A percentile compares a stretch with the other conserved stretches of the same genome.
phyloP scores from a whole-genome alignment of 2,329 filamentous ascomycete species.

The Capronia epimyces region DNA sequence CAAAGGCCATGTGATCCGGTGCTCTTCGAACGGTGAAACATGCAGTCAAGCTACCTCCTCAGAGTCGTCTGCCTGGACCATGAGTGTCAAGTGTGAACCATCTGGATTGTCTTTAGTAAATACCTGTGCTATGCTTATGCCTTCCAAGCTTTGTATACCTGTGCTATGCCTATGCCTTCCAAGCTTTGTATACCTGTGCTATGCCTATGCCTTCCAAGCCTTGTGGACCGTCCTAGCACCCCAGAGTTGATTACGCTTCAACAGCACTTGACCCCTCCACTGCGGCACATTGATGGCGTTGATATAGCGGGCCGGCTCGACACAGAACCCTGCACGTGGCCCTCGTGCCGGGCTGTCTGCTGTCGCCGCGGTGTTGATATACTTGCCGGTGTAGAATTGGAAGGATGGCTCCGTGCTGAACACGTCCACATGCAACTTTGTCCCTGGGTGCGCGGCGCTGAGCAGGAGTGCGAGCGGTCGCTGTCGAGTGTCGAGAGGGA shows the following conservation, averaged over 20 bases:
- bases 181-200: neutral
- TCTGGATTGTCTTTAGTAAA: too few species aligned
- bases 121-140: neutral
- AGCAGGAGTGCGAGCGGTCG: slow-evolving; percentile 62
- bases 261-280: slow-evolving; percentile 70
- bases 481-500: slow-evolving; percentile 62
- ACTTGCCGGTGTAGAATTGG: slow-evolving; percentile 91
- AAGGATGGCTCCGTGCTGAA: slow-evolving; percentile 90
- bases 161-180: neutral
- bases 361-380: slow-evolving; percentile 67
- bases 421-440: slow-evolving; percentile 76
- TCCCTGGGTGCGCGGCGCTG: slow-evolving; percentile 66
- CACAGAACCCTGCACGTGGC: slow-evolving; percentile 73
- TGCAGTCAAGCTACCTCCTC: too few species aligned
- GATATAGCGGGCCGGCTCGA: slow-evolving; percentile 86
- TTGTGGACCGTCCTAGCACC: slow-evolving; percentile 77
- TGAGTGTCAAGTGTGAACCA: too few species aligned
- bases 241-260: slow-evolving; percentile 81
- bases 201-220: slow-evolving; percentile 58
- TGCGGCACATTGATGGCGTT: slow-evolving; percentile 78
- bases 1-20: too few species aligned
- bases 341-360: slow-evolving; percentile 58
- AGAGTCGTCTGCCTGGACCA: too few species aligned
- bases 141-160: slow-evolving; percentile 42
- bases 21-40: too few species aligned